A percentile compares a stretch with the other conserved stretches of the same genome.
Conservation (phyloP, 2,329 filamentous ascomycete genomes). For the Diaporthe ilicicola region DNA sequence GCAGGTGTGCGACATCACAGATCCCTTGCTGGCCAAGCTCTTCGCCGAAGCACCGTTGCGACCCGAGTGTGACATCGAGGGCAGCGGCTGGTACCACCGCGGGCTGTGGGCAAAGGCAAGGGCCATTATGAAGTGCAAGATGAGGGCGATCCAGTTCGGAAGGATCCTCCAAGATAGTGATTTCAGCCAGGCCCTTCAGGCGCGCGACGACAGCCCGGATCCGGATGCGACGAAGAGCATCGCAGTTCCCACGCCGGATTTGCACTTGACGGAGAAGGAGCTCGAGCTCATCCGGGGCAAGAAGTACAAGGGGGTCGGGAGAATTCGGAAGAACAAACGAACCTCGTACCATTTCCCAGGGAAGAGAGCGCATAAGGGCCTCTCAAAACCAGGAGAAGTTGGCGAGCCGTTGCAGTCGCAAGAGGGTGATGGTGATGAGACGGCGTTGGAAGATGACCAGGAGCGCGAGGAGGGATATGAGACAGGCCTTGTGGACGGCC, state of each 20-base stretch:
- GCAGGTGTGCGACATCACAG: slow-evolving; percentile 92
- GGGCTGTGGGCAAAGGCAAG: slow-evolving; percentile 86
- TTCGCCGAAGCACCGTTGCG: slow-evolving; percentile 71
- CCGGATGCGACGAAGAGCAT: slow-evolving; percentile 41
- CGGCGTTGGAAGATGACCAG: slow-evolving; percentile 32
- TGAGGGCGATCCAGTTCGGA: slow-evolving; percentile 71
- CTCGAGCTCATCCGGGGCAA: slow-evolving; percentile 44
- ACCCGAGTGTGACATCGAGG: slow-evolving; percentile 63
- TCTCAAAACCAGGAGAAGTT: neutral
- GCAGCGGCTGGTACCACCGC: slow-evolving; percentile 85
- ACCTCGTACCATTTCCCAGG: slow-evolving; percentile 38
- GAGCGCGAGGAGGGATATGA: slow-evolving; percentile 35
- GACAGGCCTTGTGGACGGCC: slow-evolving; percentile 8
- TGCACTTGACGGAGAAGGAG: slow-evolving; percentile 49
- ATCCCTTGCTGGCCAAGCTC: slow-evolving; percentile 75
- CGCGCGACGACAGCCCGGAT: slow-evolving; percentile 45
- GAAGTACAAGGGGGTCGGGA: slow-evolving; percentile 40
- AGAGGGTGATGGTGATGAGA: slow-evolving; percentile 21
- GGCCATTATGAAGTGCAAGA: slow-evolving; percentile 87
- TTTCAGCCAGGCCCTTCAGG: slow-evolving; percentile 52
- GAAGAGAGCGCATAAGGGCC: slow-evolving; percentile 15
- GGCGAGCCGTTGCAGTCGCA: slow-evolving; percentile 1
- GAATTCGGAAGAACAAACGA: slow-evolving; percentile 36
- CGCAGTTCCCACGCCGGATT: slow-evolving; percentile 49
- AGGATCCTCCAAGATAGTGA: slow-evolving; percentile 58